Base-by-base conservation (phyloP, 208 protist species). In the Kentomonas sorsogonicus region DNA sequence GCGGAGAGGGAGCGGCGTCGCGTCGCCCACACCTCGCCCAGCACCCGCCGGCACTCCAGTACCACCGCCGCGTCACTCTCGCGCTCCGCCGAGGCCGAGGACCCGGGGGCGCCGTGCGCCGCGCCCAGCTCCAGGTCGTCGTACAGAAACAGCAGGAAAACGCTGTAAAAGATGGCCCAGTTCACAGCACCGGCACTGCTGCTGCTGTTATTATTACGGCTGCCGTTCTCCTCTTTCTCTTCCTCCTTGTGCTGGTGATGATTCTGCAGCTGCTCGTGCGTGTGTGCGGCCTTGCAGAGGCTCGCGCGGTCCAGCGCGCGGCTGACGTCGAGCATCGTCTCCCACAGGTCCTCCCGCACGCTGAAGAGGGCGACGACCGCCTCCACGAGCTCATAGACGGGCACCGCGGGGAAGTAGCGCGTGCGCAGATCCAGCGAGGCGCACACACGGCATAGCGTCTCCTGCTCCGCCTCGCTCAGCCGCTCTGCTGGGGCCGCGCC, bases 81-180 rank as follows among this genome's bases (percentile, higher is more conserved):
- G n/a, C n/a, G n/a, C n/a, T n/a, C n/a, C n/a, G n/a, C n/a, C n/a
- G n/a, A n/a, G n/a, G 23, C 29, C 10, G 11, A 16, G 18, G 30
- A 9, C 10, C n/a, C 4, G 46, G 46, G 11, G 15, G 46, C 46
- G 9, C 23, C 13, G 18, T 30, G 46, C 11, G 18, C 57, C 16
- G 40, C 27, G 26, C 31, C 10, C 3, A 63, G 57, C 3, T 34
- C 40, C 29, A 71, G 58, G 22, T 16, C 16, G 22, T 60, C 56
- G 31, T 58, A 43, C 26, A 71, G 33, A 34, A 48, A 60, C 2
- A 60, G 20, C 4, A 64, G 33, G n/a, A 71, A 34, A 2, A 22
- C 41, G 43, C 38, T 18, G 44, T 53, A 39, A 27, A 58, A 63
- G 18, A 63, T 36, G 5, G 30, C 52, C 65, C 65, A 71, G 29